These are phyloP conservation scores for Fusarium sp. DNA, from an alignment of 2,329 filamentous ascomycete species.

Conservation along the genomic window DNA sequence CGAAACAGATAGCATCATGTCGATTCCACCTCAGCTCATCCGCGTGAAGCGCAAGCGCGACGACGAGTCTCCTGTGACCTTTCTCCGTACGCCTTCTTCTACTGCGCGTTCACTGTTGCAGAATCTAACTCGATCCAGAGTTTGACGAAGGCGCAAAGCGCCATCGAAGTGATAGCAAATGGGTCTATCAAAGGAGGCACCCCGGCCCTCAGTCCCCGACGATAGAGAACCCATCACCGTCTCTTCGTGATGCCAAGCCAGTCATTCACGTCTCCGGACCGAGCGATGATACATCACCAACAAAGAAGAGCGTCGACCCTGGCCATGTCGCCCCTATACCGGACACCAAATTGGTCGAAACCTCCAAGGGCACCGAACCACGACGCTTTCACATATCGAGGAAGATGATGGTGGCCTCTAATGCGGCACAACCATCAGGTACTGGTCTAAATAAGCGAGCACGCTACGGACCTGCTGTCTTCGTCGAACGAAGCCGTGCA, in stretches of 20 bases:
- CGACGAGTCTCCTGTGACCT: slow-evolving; percentile 63
- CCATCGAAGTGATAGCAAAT: slow-evolving; percentile 60
- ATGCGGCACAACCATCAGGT: slow-evolving; percentile 23
- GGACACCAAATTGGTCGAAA: slow-evolving; percentile 18
- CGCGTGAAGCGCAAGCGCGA: slow-evolving; percentile 70
- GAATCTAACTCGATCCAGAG: slow-evolving; percentile 49
- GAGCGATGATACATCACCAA: slow-evolving; percentile 41
- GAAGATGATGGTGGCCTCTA: slow-evolving; percentile 51
- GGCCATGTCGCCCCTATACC: slow-evolving; percentile 2
- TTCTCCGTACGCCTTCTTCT: slow-evolving; percentile 58
- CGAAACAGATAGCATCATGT: slow-evolving; percentile 53
- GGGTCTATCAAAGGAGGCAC: slow-evolving; percentile 65
- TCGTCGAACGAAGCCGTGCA: slow-evolving; percentile 63
- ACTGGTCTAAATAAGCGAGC: slow-evolving; percentile 53
- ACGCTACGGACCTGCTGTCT: slow-evolving; percentile 59
- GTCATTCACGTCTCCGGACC: slow-evolving; percentile 61
- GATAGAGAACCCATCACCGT: slow-evolving; percentile 34
- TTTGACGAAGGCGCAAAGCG: slow-evolving; percentile 64
- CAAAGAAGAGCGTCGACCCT: slow-evolving; percentile 11
- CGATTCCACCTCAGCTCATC: slow-evolving; percentile 67
- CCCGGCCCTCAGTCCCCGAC: slow-evolving; percentile 42
- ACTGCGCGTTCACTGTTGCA: slow-evolving; percentile 1
- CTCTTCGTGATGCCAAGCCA: slow-evolving; percentile 47
- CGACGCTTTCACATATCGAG: slow-evolving; percentile 67
- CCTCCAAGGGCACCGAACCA: slow-evolving; percentile 46